Conservation (phyloP, 495 filamentous ascomycete genomes). For the Aspergillus steynii region DNA sequence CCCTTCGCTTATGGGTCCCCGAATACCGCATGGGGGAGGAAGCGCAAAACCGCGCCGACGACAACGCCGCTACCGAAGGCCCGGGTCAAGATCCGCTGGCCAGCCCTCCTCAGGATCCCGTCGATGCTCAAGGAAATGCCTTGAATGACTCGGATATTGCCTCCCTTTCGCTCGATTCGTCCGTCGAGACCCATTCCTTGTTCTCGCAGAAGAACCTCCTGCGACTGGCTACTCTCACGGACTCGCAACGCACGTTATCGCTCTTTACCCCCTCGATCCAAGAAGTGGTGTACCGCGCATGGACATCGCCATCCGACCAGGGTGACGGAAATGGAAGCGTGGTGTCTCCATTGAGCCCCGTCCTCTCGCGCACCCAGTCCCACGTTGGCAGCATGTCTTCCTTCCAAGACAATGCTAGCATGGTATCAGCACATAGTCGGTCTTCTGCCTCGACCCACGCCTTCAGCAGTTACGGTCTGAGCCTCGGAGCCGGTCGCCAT, state of each 20-base stretch:
- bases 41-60: constrained; percentile 32
- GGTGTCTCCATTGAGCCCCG: constrained; percentile 52
- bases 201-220: constrained; percentile 91
- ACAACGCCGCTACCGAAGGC: constrained; percentile 37
- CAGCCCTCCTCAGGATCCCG: constrained; percentile 74
- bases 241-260: constrained; percentile 84
- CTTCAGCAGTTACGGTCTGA: constrained; percentile 57
- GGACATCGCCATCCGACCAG: constrained; percentile 78
- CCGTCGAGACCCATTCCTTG: constrained; percentile 73
- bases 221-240: constrained; percentile 70
- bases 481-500: constrained; percentile 62
- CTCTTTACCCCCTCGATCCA: constrained; percentile 80
- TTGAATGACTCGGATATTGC: constrained; percentile 72
- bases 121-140: constrained; percentile 73
- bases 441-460: constrained; percentile 35
- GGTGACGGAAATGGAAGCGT: constrained; percentile 59
- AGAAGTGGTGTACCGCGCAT: constrained; percentile 86
- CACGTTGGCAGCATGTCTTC: constrained; percentile 58
- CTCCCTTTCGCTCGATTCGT: constrained; percentile 71
- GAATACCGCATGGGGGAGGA: constrained; percentile 73
- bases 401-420: constrained; percentile 49
- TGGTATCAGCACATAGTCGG: constrained; percentile 39
- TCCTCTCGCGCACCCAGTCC: constrained; percentile 60
- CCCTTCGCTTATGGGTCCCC: constrained; percentile 83
- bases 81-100: constrained; percentile 73